Evolutionary conservation across 805 yeast species (phyloP).

Genomic region (Tetrapisispora arboricola): DNA sequence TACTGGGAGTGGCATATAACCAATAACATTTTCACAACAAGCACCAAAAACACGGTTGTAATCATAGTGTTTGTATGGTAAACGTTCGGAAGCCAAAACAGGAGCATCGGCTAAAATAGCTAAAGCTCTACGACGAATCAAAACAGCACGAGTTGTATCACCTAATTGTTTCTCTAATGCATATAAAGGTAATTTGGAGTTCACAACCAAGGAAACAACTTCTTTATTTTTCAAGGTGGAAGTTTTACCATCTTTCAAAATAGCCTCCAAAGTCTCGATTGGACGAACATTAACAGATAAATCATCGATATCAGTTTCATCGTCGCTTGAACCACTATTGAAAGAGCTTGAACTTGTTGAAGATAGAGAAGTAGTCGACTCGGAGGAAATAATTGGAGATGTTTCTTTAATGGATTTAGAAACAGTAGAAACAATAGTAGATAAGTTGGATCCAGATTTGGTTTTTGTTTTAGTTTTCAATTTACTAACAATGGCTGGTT

Average conservation of each 20-base stretch:
- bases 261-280: slow-evolving; percentile 50
- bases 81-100: slow-evolving; percentile 53
- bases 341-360: neutral
- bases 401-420: neutral
- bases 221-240: slow-evolving; percentile 61
- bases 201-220: slow-evolving; percentile 55
- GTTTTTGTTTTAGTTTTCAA: neutral
- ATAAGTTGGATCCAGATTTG: neutral
- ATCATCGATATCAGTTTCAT: slow-evolving; percentile 30
- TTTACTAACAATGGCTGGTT: neutral
- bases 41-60: slow-evolving; percentile 97
- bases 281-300: slow-evolving; percentile 34
- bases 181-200: slow-evolving; percentile 80
- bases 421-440: neutral
- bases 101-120: slow-evolving; percentile 77
- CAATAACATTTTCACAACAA: slow-evolving; percentile 97
- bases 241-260: slow-evolving; percentile 63
- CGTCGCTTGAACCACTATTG: slow-evolving; percentile 9
- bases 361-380: neutral
- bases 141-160: slow-evolving; percentile 87
- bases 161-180: slow-evolving; percentile 88
- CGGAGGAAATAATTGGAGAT: neutral
- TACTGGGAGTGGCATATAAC: slow-evolving; percentile 91
- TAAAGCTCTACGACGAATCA: slow-evolving; percentile 86
- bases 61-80: slow-evolving; percentile 80